Conservation (phyloP, 2,329 filamentous ascomycete genomes). For the Coccinonectria pachysandricola region DNA sequence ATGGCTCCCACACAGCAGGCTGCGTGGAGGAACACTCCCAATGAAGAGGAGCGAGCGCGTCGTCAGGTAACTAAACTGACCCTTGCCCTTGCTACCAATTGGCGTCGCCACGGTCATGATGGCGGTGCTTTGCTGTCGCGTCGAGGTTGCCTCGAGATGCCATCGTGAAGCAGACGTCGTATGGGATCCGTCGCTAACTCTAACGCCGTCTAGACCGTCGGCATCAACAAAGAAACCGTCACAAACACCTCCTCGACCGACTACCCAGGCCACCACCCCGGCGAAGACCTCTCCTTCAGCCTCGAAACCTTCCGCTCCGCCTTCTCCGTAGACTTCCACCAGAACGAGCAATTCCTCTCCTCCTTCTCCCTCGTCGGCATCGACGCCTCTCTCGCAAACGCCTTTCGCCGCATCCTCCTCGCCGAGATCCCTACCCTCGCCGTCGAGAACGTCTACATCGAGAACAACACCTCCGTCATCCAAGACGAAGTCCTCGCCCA, state of each 20-base stretch:
- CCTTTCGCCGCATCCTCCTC: slow-evolving; percentile 92
- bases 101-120: too few relatives aligned
- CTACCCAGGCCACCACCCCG: slow-evolving; percentile 82
- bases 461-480: slow-evolving; percentile 96
- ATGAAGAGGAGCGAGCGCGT: slow-evolving; percentile 46
- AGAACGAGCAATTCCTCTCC: slow-evolving; percentile 65
- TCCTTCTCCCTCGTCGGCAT: slow-evolving; percentile 87
- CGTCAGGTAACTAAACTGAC: too few relatives aligned
- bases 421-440: slow-evolving; percentile 90
- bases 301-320: slow-evolving; percentile 60
- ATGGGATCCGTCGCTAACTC: slow-evolving; percentile 7
- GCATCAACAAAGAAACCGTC: slow-evolving; percentile 83
- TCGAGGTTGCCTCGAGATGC: too few relatives aligned
- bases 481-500: slow-evolving; percentile 95
- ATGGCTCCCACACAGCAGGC: slow-evolving; percentile 26
- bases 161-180: too few relatives aligned
- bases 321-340: slow-evolving; percentile 72
- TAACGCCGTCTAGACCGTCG: slow-evolving; percentile 53
- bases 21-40: slow-evolving; percentile 29
- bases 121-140: too few relatives aligned
- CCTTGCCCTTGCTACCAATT: slow-evolving; percentile 15
- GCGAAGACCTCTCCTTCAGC: slow-evolving; percentile 77
- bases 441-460: slow-evolving; percentile 85
- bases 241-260: slow-evolving; percentile 82
- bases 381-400: slow-evolving; percentile 89